Percentiles rank a stretch among this genome's conserved stretches.
phyloP scores from a whole-genome alignment of 2,329 filamentous ascomycete species.

The Claviceps purpurea region DNA sequence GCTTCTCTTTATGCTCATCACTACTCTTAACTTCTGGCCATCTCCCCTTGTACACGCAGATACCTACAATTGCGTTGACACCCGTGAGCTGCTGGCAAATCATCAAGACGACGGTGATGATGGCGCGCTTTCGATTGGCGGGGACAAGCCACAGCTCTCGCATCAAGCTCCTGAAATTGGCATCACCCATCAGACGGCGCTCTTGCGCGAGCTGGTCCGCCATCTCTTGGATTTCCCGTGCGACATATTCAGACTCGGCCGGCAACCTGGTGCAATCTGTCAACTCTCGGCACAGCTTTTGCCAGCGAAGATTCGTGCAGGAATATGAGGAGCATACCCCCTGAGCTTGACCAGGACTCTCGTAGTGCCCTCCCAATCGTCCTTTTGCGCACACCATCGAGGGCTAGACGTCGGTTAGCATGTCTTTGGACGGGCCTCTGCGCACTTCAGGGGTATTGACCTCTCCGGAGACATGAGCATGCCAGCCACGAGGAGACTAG shows the following conservation, averaged over 20 bases:
- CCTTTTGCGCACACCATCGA: constrained; percentile 53
- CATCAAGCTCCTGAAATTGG: constrained; percentile 41
- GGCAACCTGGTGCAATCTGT: constrained; percentile 28
- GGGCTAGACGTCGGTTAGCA: constrained; percentile 33
- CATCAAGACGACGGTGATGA: constrained; percentile 48
- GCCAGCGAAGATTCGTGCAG: too few species aligned
- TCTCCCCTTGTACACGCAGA: neutral
- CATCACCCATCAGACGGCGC: constrained; percentile 39
- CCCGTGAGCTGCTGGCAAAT: constrained; percentile 64
- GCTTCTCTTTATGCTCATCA: too few species aligned
- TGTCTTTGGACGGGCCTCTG: neutral
- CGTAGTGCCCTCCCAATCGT: constrained; percentile 53
- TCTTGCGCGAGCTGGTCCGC: constrained; percentile 49
- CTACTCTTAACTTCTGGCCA: too few species aligned
- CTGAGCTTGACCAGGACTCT: constrained; percentile 39
- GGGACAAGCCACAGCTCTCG: constrained; percentile 50
- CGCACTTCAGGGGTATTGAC: constrained; percentile 7
- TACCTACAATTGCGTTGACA: constrained; percentile 33
- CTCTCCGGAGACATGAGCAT: constrained; percentile 46
- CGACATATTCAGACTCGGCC: constrained; percentile 38
- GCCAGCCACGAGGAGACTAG: constrained; percentile 37
- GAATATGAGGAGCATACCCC: constrained; percentile 11
- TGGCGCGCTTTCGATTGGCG: constrained; percentile 48
- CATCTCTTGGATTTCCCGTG: constrained; percentile 48
- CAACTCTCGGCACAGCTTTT: neutral